phyloP scores from a whole-genome alignment of 1,284 basidiomycete species.

The Limonomyces culmigenus region DNA sequence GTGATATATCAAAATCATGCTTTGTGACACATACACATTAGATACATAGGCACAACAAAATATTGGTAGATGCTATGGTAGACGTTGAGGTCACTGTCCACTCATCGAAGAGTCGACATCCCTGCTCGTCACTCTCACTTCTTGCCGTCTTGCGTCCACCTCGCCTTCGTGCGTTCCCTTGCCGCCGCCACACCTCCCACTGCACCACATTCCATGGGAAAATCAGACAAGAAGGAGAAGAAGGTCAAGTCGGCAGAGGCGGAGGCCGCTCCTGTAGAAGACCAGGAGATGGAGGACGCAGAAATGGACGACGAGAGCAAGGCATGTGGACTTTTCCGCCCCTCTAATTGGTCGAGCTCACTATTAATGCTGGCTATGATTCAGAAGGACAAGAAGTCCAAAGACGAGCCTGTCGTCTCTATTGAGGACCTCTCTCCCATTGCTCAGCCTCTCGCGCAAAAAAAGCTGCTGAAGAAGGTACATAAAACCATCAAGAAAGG shows the following conservation, averaged over 20 bases:
- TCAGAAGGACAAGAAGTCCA: constrained; percentile 33
- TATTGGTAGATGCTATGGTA: too few relatives aligned
- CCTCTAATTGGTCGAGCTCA: background rate
- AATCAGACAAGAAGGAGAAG: constrained; percentile 52
- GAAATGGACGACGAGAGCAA: constrained; percentile 22
- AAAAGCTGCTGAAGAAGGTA: constrained; percentile 83
- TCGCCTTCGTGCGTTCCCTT: too few relatives aligned
- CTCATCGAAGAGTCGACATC: too few relatives aligned
- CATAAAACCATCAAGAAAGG: constrained; percentile 90
- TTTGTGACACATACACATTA: too few relatives aligned
- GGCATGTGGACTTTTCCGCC: constrained; percentile 3
- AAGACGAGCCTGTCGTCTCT: constrained; percentile 50
- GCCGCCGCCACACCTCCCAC: too few relatives aligned
- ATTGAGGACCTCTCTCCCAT: constrained; percentile 78
- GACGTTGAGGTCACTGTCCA: too few relatives aligned
- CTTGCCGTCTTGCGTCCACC: too few relatives aligned
- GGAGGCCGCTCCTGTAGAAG: constrained; percentile 13
- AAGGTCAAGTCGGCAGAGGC: constrained; percentile 17
- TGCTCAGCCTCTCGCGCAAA: constrained; percentile 79
- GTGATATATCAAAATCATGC: too few relatives aligned
- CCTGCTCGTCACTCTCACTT: too few relatives aligned
- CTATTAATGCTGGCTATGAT: constrained; percentile 31
- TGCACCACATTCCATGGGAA: too few relatives aligned
- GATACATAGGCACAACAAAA: too few relatives aligned
- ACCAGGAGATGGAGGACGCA: constrained; percentile 24